A percentile compares a stretch with the other conserved stretches of the same genome.
These are phyloP conservation scores for Macadamia tetraphylla DNA, from an alignment of 164 flowering plant species.

Conservation along the genomic window DNA sequence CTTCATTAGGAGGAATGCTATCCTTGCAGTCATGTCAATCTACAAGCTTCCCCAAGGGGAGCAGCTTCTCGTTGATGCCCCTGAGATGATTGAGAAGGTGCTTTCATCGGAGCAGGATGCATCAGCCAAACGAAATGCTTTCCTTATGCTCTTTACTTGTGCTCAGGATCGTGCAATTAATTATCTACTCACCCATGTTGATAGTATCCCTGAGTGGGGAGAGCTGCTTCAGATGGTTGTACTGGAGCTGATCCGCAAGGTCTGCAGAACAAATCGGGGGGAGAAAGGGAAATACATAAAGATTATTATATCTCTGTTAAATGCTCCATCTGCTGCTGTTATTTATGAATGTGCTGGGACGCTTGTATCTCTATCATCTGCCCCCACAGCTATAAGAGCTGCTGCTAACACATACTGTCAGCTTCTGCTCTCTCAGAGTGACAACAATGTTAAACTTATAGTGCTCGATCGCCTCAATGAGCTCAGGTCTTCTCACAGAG, in stretches of 20 bases:
- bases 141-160: conserved; percentile 74
- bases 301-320: conserved; percentile 70
- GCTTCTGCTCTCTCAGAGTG: conserved; percentile 87
- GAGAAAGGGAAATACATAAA: conserved; percentile 89
- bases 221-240: conserved; percentile 94
- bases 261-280: conserved; percentile 64
- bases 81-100: conserved; percentile 74
- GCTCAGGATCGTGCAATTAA: conserved; percentile 66
- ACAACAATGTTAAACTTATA: conserved; percentile 93
- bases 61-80: conserved; percentile 72
- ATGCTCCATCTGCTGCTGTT: conserved; percentile 81
- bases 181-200: conserved; percentile 52
- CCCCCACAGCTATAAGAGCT: conserved; percentile 88
- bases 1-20: conserved; percentile 70
- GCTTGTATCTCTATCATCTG: conserved; percentile 85
- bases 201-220: conserved; percentile 71
- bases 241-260: conserved; percentile 79
- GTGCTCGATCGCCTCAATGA: conserved; percentile 83
- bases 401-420: conserved; percentile 86
- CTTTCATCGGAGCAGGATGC: conserved; percentile 73
- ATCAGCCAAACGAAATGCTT: conserved; percentile 80
- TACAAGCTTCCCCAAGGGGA: conserved; percentile 90
- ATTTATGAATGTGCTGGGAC: conserved; percentile 89
- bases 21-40: conserved; percentile 78
- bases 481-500: conserved; percentile 77